These are phyloP conservation scores for Schizopora paradoxa DNA, from an alignment of 1,284 basidiomycete genomes.

Conservation along the genomic window DNA sequence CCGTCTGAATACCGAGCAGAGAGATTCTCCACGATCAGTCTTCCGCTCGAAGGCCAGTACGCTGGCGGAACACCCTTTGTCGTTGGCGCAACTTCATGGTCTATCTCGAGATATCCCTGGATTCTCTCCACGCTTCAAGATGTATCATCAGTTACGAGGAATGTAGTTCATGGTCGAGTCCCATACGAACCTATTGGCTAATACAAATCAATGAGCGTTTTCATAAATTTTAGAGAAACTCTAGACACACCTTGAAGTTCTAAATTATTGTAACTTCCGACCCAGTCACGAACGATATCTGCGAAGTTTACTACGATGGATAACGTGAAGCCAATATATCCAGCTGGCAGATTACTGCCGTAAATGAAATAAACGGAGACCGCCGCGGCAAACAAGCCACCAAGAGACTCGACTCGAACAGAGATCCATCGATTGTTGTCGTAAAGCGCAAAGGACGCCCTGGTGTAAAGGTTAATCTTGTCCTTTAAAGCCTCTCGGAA, in stretches of 20 bases:
- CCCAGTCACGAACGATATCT: constrained; percentile 14
- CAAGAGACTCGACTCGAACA: constrained; percentile 15
- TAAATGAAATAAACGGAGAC: constrained; percentile 18
- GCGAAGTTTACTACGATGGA: constrained; percentile 6
- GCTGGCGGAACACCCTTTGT: constrained; percentile 41
- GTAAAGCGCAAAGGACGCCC: constrained; percentile 18
- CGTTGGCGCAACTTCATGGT: constrained; percentile 52
- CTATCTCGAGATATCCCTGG: constrained; percentile 37
- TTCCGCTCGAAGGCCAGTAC: constrained; percentile 40
- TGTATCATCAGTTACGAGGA: background rate
- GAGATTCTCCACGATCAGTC: constrained; percentile 31
- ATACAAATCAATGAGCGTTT: background rate
- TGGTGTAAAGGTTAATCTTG: constrained; percentile 18
- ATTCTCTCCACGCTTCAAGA: constrained; percentile 34
- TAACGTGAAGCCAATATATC: constrained; percentile 16
- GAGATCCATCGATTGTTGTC: constrained; percentile 19
- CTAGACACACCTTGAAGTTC: constrained; percentile 11
- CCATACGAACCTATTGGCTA: constrained; percentile 3
- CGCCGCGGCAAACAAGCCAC: constrained; percentile 13
- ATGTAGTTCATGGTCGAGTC: background rate
- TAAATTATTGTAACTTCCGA: constrained; percentile 16
- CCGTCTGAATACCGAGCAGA: constrained; percentile 22
- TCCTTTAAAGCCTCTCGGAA: constrained; percentile 17
- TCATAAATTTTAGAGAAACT: background rate
- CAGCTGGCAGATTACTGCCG: constrained; percentile 3